A percentile compares a stretch with the other conserved stretches of the same genome.
phyloP scores from a whole-genome alignment of 2,329 filamentous ascomycete genomes.

The Colletotrichum tofieldiae region DNA sequence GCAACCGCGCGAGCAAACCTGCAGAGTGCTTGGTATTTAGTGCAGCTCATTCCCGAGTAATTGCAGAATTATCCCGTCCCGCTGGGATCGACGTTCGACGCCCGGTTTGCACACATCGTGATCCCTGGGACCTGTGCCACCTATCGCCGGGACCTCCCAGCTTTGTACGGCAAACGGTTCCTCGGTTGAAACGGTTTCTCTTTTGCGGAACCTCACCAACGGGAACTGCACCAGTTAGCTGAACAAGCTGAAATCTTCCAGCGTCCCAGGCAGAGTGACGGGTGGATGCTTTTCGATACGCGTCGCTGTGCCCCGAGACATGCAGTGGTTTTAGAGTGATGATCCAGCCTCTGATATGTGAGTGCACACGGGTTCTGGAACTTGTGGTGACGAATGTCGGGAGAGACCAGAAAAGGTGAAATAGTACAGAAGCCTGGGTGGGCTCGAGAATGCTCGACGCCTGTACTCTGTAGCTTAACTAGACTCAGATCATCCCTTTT shows the following conservation, averaged over 20 bases:
- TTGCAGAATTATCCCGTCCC: background rate
- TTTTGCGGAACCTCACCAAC: constrained; percentile 4
- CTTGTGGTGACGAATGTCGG: background rate
- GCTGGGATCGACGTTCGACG: constrained; percentile 1
- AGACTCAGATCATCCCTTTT: too few species aligned
- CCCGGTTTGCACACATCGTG: background rate
- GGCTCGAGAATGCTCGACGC: too few species aligned
- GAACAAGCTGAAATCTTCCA: background rate
- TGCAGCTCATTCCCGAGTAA: background rate
- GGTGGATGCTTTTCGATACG: background rate
- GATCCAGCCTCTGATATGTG: background rate
- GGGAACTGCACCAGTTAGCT: background rate
- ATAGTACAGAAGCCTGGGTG: background rate
- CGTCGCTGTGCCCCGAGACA: constrained; percentile 2
- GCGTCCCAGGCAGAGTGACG: background rate
- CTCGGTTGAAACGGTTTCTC: constrained; percentile 19
- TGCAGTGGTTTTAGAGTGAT: background rate
- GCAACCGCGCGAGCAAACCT: background rate
- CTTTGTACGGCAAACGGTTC: constrained; percentile 10
- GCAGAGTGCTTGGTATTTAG: background rate
- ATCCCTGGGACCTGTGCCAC: constrained; percentile 9
- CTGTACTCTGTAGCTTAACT: too few species aligned
- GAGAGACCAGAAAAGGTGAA: background rate
- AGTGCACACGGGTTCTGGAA: background rate
- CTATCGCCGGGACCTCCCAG: constrained; percentile 18